Base-by-base conservation (phyloP, 202 grass and related monocot genomes). In the Panicum virgatum region DNA sequence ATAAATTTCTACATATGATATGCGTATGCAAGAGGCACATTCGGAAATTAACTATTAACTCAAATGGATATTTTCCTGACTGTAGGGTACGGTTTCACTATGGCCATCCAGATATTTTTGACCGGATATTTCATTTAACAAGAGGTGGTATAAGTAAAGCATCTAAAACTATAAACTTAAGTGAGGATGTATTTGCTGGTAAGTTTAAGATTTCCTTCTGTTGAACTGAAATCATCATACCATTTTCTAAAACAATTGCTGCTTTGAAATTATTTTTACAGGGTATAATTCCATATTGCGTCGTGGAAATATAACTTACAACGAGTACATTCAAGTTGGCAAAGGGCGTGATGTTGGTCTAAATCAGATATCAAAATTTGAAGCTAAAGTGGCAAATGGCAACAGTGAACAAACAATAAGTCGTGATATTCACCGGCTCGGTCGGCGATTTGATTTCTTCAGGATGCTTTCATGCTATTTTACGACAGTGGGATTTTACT, bases 381-480 rank as follows among this genome's bases (percentile, higher is more conserved):
- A 97, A 92, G 91, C 91, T 60, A 97, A 97, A 87, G 94, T 97
- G 54, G 90, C 94, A 82, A 97, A 97, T 87, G 91, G 94, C 25
- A 97, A 97, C 44, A 97, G 94, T 77, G 94, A 97, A 82, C 94
- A 97, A 85, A 86, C 94, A 18, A 72, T 97, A 58, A 94, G 94
- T 62, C 94, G 94, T 86, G 94, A 97, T 92, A 97, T 97, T 62
- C 86, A 92, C 79, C 85, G 89, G 48, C 88, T 97, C 60, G 94
- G 78, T 48, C 77, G 68, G 29, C 65, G 78, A 76, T 94, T 94
- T 82, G 92, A 97, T 83, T 97, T 97, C 82, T 97, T 94, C 80
- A 89, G 94, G 75, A 97, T 97, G 92, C 92, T 97, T 53, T 97
- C 94, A 51, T 94, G 91, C 70, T 97, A 97, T 92, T 94, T 97